Conservation (phyloP, 208 protist genomes). For the Blastocrithidia nonstop region DNA sequence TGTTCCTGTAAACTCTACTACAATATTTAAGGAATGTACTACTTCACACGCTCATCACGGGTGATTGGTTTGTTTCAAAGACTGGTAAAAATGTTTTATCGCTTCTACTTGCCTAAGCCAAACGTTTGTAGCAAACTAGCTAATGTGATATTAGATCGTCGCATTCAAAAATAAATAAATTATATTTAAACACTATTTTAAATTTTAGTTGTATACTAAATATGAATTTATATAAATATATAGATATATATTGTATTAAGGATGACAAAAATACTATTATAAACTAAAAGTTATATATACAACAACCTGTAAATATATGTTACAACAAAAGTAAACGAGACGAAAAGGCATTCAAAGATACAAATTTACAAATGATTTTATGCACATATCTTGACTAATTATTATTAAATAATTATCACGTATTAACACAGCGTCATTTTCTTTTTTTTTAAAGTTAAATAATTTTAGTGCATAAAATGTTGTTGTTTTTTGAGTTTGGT, state of each 20-base stretch:
- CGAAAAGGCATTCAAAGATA: too few relatives aligned
- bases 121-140: slow-evolving; percentile 24
- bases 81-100: slow-evolving; percentile 52
- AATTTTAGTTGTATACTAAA: not conserved
- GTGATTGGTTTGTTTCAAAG: slow-evolving; percentile 78
- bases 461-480: too few relatives aligned
- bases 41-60: slow-evolving; percentile 66
- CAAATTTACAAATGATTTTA: too few relatives aligned
- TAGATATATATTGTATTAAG: not conserved
- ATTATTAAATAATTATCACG: too few relatives aligned
- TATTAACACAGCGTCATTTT: too few relatives aligned
- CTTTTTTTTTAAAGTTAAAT: too few relatives aligned
- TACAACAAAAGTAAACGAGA: too few relatives aligned
- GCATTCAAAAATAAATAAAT: not conserved
- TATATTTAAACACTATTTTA: not conserved
- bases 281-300: too few relatives aligned
- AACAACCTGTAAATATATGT: too few relatives aligned
- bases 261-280: too few relatives aligned
- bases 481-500: too few relatives aligned
- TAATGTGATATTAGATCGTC: not conserved
- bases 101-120: slow-evolving; percentile 23
- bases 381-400: too few relatives aligned
- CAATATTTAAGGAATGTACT: slow-evolving; percentile 76
- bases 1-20: slow-evolving; percentile 70
- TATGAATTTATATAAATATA: slow-evolving; percentile 4